These are phyloP conservation scores for Colletotrichum cuscutae DNA, from an alignment of 2,329 filamentous ascomycete species.

Conservation along the genomic window DNA sequence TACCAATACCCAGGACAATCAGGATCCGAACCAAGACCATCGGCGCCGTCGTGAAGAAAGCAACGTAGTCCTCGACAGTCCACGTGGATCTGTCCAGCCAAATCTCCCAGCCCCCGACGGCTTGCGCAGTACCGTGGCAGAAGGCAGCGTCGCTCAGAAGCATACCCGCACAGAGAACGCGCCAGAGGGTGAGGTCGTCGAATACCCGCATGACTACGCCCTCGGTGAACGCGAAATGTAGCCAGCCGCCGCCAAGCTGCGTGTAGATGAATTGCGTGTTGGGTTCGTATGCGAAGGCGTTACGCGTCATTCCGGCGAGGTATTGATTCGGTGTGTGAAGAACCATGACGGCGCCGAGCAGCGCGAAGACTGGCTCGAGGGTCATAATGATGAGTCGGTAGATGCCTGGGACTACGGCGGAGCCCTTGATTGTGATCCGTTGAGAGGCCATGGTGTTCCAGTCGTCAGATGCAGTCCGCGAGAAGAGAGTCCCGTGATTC, in stretches of 20 bases:
- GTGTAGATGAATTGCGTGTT: slow-evolving; percentile 45
- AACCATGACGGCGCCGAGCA: slow-evolving; percentile 44
- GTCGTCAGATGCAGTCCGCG: too few relatives aligned
- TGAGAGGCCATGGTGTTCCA: background rate
- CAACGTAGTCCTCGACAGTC: slow-evolving; percentile 43
- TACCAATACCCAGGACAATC: slow-evolving; percentile 43
- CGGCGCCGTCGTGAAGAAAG: slow-evolving; percentile 41
- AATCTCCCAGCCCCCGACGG: slow-evolving; percentile 45
- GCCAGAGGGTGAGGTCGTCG: slow-evolving; percentile 48
- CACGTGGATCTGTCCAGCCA: slow-evolving; percentile 41
- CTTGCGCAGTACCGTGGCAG: slow-evolving; percentile 44
- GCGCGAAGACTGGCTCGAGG: slow-evolving; percentile 48
- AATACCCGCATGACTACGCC: slow-evolving; percentile 47
- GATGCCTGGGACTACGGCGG: slow-evolving; percentile 41
- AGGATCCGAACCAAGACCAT: slow-evolving; percentile 43
- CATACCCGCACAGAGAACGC: slow-evolving; percentile 47
- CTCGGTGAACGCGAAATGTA: slow-evolving; percentile 50
- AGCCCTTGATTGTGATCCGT: slow-evolving; percentile 22
- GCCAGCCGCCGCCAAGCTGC: slow-evolving; percentile 44
- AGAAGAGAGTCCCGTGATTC: too few relatives aligned
- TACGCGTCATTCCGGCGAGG: slow-evolving; percentile 43
- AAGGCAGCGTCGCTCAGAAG: slow-evolving; percentile 47
- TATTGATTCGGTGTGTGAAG: slow-evolving; percentile 42
- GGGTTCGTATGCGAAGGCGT: slow-evolving; percentile 31
- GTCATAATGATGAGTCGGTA: slow-evolving; percentile 46